A percentile compares a stretch with the other conserved stretches of the same genome.
Conservation (phyloP, 805 yeast genomes). For the Candida adriatica region DNA sequence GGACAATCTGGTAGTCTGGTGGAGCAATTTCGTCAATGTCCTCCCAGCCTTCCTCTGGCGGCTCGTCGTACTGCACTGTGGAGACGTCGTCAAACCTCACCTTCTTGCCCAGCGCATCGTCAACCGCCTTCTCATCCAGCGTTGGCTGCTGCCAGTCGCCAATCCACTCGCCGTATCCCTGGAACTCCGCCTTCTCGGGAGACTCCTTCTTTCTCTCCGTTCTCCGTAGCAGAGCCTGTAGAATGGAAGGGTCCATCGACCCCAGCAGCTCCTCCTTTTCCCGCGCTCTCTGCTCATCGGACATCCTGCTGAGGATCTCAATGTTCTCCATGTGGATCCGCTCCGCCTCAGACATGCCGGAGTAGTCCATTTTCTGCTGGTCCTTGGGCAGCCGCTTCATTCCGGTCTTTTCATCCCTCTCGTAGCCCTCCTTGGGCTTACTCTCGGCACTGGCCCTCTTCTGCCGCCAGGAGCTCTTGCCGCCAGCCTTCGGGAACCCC, state of each 20-base stretch:
- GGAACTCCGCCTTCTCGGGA: constrained; percentile 11
- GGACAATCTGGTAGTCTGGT: constrained; percentile 37
- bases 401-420: constrained; percentile 74
- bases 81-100: constrained; percentile 29
- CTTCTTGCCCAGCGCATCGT: constrained; percentile 22
- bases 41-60: constrained; percentile 41
- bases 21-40: constrained; percentile 47
- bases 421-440: constrained; percentile 66
- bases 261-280: constrained; percentile 63
- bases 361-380: constrained; percentile 59
- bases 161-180: constrained; percentile 26
- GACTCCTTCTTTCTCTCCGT: constrained; percentile 38
- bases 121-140: constrained; percentile 12
- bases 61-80: constrained; percentile 17
- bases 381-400: constrained; percentile 78
- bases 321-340: constrained; percentile 73
- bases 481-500: constrained; percentile 79
- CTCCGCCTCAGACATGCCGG: constrained; percentile 51
- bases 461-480: constrained; percentile 83
- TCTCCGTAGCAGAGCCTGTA: constrained; percentile 50
- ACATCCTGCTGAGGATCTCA: constrained; percentile 52
- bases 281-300: constrained; percentile 52
- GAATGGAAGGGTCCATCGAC: constrained; percentile 61
- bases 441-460: constrained; percentile 61
- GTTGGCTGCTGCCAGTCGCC: constrained; percentile 22